Conservation (phyloP, 495 filamentous ascomycete species). For the Neurospora discreta region DNA sequence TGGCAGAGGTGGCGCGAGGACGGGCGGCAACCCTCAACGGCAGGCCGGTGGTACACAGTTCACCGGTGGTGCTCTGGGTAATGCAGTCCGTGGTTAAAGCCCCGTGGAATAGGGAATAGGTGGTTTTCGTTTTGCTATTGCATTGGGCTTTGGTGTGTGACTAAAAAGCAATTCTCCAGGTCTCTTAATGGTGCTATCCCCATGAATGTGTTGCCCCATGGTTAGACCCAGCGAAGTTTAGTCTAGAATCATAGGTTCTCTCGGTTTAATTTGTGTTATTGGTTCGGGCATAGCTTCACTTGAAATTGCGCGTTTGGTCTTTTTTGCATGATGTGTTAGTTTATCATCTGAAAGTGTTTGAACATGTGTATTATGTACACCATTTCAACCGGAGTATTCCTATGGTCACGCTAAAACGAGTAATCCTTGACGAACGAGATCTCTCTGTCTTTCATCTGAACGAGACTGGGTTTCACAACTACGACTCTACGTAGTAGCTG, state of each 20-base stretch:
- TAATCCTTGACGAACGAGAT: neutral
- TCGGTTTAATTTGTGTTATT: neutral
- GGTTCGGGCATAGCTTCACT: neutral
- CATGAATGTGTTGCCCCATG: slow-evolving; percentile 10
- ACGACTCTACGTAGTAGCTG: neutral
- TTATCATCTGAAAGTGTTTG: neutral
- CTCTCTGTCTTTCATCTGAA: neutral
- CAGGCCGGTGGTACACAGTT: slow-evolving; percentile 49
- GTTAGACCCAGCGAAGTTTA: slow-evolving; percentile 13
- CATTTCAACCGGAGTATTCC: neutral
- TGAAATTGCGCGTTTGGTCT: neutral
- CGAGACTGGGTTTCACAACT: neutral
- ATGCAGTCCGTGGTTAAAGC: slow-evolving; percentile 40
- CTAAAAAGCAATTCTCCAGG: slow-evolving; percentile 12
- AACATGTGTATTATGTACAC: neutral
- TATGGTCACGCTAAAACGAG: neutral
- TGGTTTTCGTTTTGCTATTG: slow-evolving; percentile 20
- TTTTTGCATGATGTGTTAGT: neutral
- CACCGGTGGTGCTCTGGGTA: slow-evolving; percentile 45
- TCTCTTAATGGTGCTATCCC: slow-evolving; percentile 5
- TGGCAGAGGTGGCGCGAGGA: slow-evolving; percentile 53
- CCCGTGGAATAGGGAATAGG: slow-evolving; percentile 5
- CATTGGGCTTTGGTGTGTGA: slow-evolving; percentile 25
- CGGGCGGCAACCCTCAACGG: slow-evolving; percentile 40
- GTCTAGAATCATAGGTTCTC: slow-evolving; percentile 9